Base-by-base conservation (phyloP, 768 basidiomycete species). In the Tylopilus subfusipes region DNA sequence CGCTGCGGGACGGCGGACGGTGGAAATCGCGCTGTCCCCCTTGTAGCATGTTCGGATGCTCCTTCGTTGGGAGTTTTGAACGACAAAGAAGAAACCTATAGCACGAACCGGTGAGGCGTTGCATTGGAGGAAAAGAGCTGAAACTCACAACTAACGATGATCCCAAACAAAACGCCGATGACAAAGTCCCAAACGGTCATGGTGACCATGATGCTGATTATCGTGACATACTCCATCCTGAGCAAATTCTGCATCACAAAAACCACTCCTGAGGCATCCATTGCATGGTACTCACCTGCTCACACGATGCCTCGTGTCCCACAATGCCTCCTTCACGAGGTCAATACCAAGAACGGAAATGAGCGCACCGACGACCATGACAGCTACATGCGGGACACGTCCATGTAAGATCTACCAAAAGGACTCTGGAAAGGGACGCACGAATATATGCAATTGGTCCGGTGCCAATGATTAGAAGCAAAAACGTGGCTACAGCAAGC, bases 111-210 rank as follows among this genome's bases (percentile, higher is more conserved):
- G 54, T 56, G 43, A 55, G 63, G 40, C 5, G 12, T 25, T 29
- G 18, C 5, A 45, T 27, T 42, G 18, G 33, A 5, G 1, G 14
- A 16, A n/a, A 1, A 46, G 16, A 16, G 5, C 4, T 39, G 43
- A 11, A 1, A 74, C 86, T 65, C 70, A 87, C 93, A 97, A 63
- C 92, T 92, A 53, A 93, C 84, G 52, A 96, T 75, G 64, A 98
- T 91, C 6, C 96, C 96, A 63, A 95, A 91, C 3, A 95, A 70
- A 0, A 99, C 90, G 0, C 96, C 96, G 59, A 88, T 83, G 7
- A 98, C 94, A 63, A 98, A 98, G 73, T 98, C 94, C 85, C 84
- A 93, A 4, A 81, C 80, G 2, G 93, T 95, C 96, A 98, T 98
- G 54, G 84, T 86, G 24, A 95, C 76, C 78, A 93, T 89, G 70